Conservation (phyloP, 805 yeast genomes). For the Kazachstania africana region DNA sequence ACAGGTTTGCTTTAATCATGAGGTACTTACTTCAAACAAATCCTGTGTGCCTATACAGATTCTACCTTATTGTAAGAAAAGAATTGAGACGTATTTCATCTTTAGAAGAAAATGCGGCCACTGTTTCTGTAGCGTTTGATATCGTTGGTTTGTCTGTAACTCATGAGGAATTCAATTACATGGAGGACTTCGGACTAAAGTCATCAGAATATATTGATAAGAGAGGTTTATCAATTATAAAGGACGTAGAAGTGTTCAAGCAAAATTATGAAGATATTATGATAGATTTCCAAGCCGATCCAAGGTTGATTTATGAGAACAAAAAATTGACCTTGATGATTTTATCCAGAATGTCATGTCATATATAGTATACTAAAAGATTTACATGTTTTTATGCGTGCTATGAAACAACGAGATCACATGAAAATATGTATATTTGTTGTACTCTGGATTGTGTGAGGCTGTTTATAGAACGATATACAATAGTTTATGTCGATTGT, state of each 20-base stretch:
- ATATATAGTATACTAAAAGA: neutral
- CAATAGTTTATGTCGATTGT: neutral
- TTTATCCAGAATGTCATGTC: slow-evolving; percentile 10
- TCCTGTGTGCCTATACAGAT: slow-evolving; percentile 23
- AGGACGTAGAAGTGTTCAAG: slow-evolving; percentile 6
- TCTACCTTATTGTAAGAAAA: slow-evolving; percentile 20
- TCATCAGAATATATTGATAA: slow-evolving; percentile 11
- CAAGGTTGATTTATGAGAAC: slow-evolving; percentile 7
- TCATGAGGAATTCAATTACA: slow-evolving; percentile 15
- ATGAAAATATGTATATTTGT: no score
- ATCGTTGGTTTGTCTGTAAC: slow-evolving; percentile 17
- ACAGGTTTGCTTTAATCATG: slow-evolving; percentile 25
- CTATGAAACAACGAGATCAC: no score
- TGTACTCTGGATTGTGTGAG: no score
- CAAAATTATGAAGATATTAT: slow-evolving; percentile 3
- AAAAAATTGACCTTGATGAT: slow-evolving; percentile 12
- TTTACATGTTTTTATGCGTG: no score
- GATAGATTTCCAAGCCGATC: slow-evolving; percentile 5
- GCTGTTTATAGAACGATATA: no score
- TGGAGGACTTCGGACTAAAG: slow-evolving; percentile 9
- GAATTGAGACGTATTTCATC: slow-evolving; percentile 20
- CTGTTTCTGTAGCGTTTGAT: slow-evolving; percentile 23
- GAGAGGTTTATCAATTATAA: slow-evolving; percentile 9
- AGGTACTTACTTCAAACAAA: slow-evolving; percentile 23
- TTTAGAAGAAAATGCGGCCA: slow-evolving; percentile 15